Conservation (phyloP, 2,329 filamentous ascomycete species). For the Truncatella angustata region DNA sequence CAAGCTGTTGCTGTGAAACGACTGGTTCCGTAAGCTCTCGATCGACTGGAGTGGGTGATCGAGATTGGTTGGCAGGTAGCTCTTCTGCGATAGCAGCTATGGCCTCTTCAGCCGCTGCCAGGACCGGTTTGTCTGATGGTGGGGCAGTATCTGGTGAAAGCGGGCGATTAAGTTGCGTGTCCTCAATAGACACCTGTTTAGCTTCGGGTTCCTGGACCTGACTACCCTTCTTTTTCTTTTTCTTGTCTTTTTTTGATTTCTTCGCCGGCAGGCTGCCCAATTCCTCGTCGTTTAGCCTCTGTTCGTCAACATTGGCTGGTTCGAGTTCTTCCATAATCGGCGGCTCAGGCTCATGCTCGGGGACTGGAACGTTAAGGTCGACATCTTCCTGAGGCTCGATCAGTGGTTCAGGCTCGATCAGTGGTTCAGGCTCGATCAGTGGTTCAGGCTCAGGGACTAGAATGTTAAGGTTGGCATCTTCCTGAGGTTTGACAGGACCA, state of each 20-base stretch:
- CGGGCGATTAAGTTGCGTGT: not conserved
- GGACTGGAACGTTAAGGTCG: too few species aligned
- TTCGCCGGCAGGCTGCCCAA: conserved; percentile 4
- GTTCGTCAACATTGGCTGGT: conserved; percentile 8
- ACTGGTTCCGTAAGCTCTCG: not conserved
- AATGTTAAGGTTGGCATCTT: conserved; percentile 8
- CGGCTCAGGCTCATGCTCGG: too few species aligned
- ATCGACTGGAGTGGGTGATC: not conserved
- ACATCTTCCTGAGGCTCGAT: too few species aligned
- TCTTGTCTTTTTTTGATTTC: conserved; percentile 34
- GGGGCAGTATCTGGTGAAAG: not conserved
- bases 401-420: too few species aligned
- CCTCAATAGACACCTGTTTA: not conserved
- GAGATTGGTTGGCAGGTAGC: not conserved
- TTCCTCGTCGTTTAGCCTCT: conserved; percentile 6
- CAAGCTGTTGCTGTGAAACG: not conserved
- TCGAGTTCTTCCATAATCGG: conserved; percentile 9
- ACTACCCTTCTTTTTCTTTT: conserved; percentile 23
- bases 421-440: too few species aligned
- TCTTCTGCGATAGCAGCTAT: not conserved
- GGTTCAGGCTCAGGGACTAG: conserved; percentile 9
- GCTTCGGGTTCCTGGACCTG: not conserved
- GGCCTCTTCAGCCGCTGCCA: not conserved
- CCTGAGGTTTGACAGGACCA: conserved; percentile 9
- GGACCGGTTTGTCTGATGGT: not conserved